Evolutionary conservation across 805 yeast genomes (phyloP).

Genomic region (Yamadazyma paraphyllophila): DNA sequence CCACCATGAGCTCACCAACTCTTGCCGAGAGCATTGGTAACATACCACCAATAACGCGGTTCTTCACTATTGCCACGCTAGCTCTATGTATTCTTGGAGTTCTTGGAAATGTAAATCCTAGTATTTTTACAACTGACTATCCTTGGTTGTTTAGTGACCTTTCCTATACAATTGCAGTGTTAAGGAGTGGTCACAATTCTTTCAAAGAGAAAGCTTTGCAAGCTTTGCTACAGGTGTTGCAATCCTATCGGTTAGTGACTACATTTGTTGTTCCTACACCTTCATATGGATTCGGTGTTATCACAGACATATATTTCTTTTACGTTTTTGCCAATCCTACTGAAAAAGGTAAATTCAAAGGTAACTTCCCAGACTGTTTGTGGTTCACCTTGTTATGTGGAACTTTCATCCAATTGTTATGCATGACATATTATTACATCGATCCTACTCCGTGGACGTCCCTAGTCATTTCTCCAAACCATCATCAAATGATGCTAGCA

Average conservation of each 20-base stretch:
- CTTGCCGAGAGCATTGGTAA: slow-evolving; percentile 13
- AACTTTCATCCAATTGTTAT: slow-evolving; percentile 41
- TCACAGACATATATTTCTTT: slow-evolving; percentile 53
- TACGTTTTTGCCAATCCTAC: slow-evolving; percentile 56
- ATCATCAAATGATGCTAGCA: slow-evolving; percentile 45
- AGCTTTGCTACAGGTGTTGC: not conserved
- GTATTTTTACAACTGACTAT: slow-evolving; percentile 15
- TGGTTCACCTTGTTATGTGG: slow-evolving; percentile 53
- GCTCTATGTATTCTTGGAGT: slow-evolving; percentile 39
- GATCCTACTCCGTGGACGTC: slow-evolving; percentile 1
- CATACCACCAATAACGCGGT: slow-evolving; percentile 64
- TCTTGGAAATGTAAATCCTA: slow-evolving; percentile 17
- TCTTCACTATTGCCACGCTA: slow-evolving; percentile 49
- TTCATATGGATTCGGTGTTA: slow-evolving; percentile 25
- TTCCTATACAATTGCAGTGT: not conserved
- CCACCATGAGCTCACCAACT: slow-evolving; percentile 2
- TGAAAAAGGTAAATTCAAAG: slow-evolving; percentile 49
- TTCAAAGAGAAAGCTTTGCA: not conserved
- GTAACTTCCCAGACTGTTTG: slow-evolving; percentile 53
- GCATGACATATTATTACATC: slow-evolving; percentile 27
- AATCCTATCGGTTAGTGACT: slow-evolving; percentile 38
- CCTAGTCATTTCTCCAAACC: slow-evolving; percentile 15
- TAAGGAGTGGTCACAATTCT: not conserved
- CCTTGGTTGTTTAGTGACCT: slow-evolving; percentile 12
- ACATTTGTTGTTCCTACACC: slow-evolving; percentile 46